phyloP scores from a whole-genome alignment of 148 eudicot genomes.

The Arbutus unedo region DNA sequence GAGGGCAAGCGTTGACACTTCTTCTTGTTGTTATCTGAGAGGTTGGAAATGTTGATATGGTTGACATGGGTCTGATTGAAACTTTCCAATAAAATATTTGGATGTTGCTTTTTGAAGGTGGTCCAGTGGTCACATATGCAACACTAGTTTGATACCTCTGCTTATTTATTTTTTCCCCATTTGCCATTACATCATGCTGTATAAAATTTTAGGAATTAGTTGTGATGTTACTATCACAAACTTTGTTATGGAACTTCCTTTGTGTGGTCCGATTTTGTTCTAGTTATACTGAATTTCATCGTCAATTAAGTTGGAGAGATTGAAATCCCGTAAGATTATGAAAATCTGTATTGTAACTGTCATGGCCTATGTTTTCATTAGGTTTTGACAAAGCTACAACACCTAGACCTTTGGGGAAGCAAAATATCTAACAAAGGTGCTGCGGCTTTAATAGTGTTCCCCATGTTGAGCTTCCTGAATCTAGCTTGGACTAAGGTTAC shows the following conservation, averaged over 20 bases:
- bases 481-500: constrained; percentile 85
- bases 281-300: neutral
- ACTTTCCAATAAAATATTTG: neutral
- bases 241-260: neutral
- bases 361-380: constrained; percentile 20
- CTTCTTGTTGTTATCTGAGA: neutral
- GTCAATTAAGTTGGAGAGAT: neutral
- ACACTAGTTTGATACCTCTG: neutral
- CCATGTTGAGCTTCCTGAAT: constrained; percentile 56
- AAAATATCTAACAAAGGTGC: constrained; percentile 61
- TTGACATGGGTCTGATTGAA: neutral
- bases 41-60: neutral
- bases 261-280: neutral
- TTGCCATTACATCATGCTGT: neutral
- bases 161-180: neutral
- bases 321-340: neutral
- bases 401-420: constrained; percentile 89
- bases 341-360: neutral
- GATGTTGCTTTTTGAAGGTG: neutral
- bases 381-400: constrained; percentile 61
- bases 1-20: neutral
- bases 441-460: constrained; percentile 37
- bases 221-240: neutral
- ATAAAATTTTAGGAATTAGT: neutral
- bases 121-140: neutral